These are phyloP conservation scores for Gaeumannomyces sp. DNA, from an alignment of 2,329 filamentous ascomycete species.

Conservation along the genomic window DNA sequence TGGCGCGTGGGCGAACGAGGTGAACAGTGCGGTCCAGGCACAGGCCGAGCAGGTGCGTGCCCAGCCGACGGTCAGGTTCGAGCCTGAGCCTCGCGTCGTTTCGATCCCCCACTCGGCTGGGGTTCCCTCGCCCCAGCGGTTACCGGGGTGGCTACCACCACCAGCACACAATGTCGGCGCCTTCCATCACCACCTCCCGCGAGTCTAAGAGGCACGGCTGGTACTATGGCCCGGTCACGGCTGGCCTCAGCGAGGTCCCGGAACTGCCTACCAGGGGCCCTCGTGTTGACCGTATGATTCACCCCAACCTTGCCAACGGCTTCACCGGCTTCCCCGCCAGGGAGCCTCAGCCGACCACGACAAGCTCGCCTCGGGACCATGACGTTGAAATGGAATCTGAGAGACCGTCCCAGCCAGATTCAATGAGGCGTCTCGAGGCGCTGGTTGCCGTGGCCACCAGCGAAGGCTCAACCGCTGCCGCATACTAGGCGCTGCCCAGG, in stretches of 20 bases:
- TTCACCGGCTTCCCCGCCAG: constrained; percentile 17
- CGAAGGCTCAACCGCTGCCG: constrained; percentile 12
- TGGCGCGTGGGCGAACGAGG: constrained; percentile 51
- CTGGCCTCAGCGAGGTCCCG: constrained; percentile 11
- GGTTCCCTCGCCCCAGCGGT: background rate
- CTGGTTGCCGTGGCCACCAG: constrained; percentile 18
- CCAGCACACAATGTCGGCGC: constrained; percentile 56
- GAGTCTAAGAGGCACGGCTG: constrained; percentile 64
- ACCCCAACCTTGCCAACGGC: constrained; percentile 39
- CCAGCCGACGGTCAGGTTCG: constrained; percentile 48
- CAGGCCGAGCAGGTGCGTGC: constrained; percentile 45
- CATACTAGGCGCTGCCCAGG: constrained; percentile 14
- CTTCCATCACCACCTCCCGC: constrained; percentile 47
- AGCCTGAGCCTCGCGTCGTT: constrained; percentile 36
- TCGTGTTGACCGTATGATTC: constrained; percentile 50
- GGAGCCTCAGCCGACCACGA: constrained; percentile 15
- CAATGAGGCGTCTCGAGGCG: constrained; percentile 15
- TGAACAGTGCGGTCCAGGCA: constrained; percentile 47
- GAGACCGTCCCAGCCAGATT: background rate
- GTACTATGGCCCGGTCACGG: constrained; percentile 53
- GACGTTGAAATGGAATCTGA: constrained; percentile 6
- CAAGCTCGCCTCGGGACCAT: constrained; percentile 7
- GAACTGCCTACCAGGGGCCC: constrained; percentile 29
- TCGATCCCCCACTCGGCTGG: constrained; percentile 16
- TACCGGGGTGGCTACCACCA: constrained; percentile 27